phyloP scores from a whole-genome alignment of 1,284 basidiomycete genomes.

The Ustilago shanxiensis region DNA sequence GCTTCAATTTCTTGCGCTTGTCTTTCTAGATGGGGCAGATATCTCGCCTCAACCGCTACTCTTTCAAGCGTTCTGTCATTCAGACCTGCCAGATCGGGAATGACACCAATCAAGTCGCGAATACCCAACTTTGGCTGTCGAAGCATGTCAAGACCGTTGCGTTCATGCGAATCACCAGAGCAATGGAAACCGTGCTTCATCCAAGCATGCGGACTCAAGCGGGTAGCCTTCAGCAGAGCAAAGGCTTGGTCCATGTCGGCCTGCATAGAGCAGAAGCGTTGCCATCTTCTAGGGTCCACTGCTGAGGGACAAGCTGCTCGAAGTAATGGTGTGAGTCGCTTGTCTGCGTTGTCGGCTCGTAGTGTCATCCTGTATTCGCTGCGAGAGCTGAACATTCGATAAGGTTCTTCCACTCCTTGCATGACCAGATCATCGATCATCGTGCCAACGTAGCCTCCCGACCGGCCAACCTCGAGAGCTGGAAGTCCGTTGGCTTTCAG shows the following conservation, averaged over 20 bases:
- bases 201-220: conserved; percentile 69
- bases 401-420: conserved; percentile 89
- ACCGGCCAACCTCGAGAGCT: conserved; percentile 79
- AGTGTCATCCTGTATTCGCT: conserved; percentile 89
- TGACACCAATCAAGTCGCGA: conserved; percentile 72
- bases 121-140: conserved; percentile 77
- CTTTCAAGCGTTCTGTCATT: conserved; percentile 64
- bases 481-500: conserved; percentile 75
- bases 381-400: conserved; percentile 91
- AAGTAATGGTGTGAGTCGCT: conserved; percentile 76
- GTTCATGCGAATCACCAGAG: conserved; percentile 62
- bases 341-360: conserved; percentile 87
- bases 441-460: conserved; percentile 86
- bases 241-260: conserved; percentile 75
- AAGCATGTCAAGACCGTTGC: conserved; percentile 80
- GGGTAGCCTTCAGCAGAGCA: conserved; percentile 72
- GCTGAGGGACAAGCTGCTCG: conserved; percentile 75
- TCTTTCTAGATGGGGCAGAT: conserved; percentile 75
- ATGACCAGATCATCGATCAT: conserved; percentile 90
- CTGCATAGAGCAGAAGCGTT: conserved; percentile 73
- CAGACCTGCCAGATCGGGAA: conserved; percentile 76
- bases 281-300: conserved; percentile 79
- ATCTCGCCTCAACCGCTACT: conserved; percentile 46
- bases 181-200: conserved; percentile 65
- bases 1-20: conserved; percentile 82